Conservation (phyloP, 441 rosid species). For the Dalechampia spathulata region DNA sequence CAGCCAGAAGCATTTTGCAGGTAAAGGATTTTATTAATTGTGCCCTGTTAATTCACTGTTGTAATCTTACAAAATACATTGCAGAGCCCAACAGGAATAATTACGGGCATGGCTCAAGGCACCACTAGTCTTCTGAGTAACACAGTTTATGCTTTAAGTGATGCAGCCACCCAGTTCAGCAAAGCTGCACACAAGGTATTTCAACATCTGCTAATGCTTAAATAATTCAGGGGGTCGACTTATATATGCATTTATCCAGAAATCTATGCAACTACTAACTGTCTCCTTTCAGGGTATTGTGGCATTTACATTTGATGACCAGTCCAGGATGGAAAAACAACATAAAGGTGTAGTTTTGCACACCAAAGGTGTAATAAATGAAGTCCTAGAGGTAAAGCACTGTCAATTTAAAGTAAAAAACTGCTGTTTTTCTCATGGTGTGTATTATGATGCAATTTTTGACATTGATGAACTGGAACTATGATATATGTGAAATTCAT, state of each 20-base stretch:
- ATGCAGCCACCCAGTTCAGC: conserved; percentile 96
- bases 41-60: conserved; percentile 9
- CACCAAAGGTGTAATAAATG: conserved; percentile 89
- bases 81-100: conserved; percentile 90
- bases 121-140: conserved; percentile 88
- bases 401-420: conserved; percentile 4
- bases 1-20: conserved; percentile 73
- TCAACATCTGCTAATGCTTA: conserved; percentile 13
- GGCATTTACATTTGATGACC: conserved; percentile 93
- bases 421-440: not conserved
- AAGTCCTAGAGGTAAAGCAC: conserved; percentile 81
- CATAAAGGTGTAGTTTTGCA: conserved; percentile 68
- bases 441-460: not conserved
- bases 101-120: conserved; percentile 92
- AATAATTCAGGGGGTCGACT: conserved; percentile 6
- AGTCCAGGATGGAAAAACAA: conserved; percentile 74
- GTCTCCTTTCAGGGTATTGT: conserved; percentile 67
- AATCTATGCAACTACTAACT: not conserved
- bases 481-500: too few relatives aligned
- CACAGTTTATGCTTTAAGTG: conserved; percentile 92
- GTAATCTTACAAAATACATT: conserved; percentile 15
- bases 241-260: not conserved
- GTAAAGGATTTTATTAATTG: conserved; percentile 27
- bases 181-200: conserved; percentile 98
- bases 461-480: not conserved